phyloP scores from a whole-genome alignment of 108 stramenopile species.

The Cylindrotheca fusiformis region DNA sequence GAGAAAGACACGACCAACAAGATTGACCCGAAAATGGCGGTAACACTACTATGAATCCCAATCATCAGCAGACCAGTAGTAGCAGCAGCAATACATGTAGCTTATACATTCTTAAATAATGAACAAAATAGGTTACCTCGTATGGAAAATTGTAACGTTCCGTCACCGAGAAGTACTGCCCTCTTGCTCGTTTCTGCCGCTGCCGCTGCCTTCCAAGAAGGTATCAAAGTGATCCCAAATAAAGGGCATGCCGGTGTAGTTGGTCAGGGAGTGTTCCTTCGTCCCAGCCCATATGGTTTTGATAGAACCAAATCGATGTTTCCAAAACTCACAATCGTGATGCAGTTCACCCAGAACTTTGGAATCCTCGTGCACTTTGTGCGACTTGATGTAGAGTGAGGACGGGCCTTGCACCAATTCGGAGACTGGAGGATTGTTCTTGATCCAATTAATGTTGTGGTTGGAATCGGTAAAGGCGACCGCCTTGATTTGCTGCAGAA shows the following conservation, averaged over 20 bases:
- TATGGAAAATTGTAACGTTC: too few relatives aligned
- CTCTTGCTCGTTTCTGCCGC: too few relatives aligned
- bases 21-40: too few relatives aligned
- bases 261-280: slow-evolving; percentile 2
- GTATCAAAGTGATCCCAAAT: slow-evolving; percentile 19
- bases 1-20: too few relatives aligned
- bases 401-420: not conserved
- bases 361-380: slow-evolving; percentile 7
- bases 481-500: not conserved
- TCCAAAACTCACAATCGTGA: slow-evolving; percentile 12
- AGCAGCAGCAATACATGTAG: too few relatives aligned
- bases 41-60: too few relatives aligned
- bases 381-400: slow-evolving; percentile 9
- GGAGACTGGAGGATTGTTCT: not conserved
- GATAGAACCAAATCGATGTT: slow-evolving; percentile 7
- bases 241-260: not conserved
- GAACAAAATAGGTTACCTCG: too few relatives aligned
- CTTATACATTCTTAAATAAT: too few relatives aligned
- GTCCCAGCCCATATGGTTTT: slow-evolving; percentile 15
- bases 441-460: slow-evolving; percentile 20
- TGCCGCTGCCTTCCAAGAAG: not conserved
- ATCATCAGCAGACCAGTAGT: too few relatives aligned
- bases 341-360: not conserved
- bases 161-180: too few relatives aligned
- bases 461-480: slow-evolving; percentile 21